phyloP scores from a whole-genome alignment of 495 filamentous ascomycete species.

The Tuber brumale region DNA sequence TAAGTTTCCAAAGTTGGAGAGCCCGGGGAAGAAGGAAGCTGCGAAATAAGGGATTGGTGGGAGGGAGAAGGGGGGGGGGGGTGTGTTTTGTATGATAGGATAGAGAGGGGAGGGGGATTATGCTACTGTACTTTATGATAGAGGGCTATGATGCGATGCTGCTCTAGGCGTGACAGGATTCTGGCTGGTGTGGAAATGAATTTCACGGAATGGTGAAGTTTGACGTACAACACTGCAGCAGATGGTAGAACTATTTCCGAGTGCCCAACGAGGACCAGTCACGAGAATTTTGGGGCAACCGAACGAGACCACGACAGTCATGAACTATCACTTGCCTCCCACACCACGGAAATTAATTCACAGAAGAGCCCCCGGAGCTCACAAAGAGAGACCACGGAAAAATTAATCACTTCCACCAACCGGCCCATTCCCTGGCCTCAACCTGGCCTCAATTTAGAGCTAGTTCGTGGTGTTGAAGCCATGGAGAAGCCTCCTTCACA shows the following conservation, averaged over 20 bases:
- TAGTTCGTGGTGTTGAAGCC: slow-evolving; percentile 87
- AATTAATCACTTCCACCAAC: neutral
- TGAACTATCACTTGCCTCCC: neutral
- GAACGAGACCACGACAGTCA: neutral
- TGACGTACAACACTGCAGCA: neutral
- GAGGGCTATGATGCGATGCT: neutral
- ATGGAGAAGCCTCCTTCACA: slow-evolving; percentile 65
- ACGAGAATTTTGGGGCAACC: neutral
- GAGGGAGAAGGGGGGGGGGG: neutral
- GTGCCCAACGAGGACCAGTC: neutral
- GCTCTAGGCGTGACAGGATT: neutral
- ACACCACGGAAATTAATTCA: neutral
- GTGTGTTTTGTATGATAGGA: neutral
- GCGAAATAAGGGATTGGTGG: neutral
- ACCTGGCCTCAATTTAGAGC: slow-evolving; percentile 61
- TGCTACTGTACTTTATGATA: neutral
- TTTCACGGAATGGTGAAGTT: neutral
- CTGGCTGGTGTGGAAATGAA: neutral
- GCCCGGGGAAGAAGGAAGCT: slow-evolving; percentile 1
- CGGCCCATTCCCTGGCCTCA: slow-evolving; percentile 4
- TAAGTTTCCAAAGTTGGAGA: slow-evolving; percentile 20
- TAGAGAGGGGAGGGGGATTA: neutral
- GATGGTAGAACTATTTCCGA: neutral
- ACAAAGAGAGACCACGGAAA: neutral
- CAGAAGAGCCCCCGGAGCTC: neutral